phyloP scores from a whole-genome alignment of 495 filamentous ascomycete genomes.

The Aspergillus panamensis region DNA sequence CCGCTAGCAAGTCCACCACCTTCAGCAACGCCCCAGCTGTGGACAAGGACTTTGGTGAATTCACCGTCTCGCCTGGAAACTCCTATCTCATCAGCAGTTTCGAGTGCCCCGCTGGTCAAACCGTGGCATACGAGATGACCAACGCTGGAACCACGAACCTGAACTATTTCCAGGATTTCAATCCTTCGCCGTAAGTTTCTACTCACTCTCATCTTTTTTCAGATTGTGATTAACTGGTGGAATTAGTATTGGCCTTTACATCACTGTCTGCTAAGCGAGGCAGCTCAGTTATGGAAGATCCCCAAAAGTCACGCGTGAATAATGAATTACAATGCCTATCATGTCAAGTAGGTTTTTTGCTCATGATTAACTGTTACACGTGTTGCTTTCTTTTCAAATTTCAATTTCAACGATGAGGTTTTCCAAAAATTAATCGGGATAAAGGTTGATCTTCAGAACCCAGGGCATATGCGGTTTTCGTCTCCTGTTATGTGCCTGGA shows the following conservation, averaged over 20 bases:
- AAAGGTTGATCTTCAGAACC: no score
- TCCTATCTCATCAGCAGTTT: constrained; percentile 54
- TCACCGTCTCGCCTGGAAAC: constrained; percentile 53
- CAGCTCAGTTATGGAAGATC: not conserved
- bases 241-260: constrained; percentile 56
- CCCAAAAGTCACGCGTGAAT: not conserved
- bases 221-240: constrained; percentile 22
- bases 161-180: constrained; percentile 63
- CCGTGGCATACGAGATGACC: constrained; percentile 51
- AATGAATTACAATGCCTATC: not conserved
- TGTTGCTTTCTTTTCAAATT: no score
- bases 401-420: no score
- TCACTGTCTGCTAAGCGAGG: constrained; percentile 51
- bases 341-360: not conserved
- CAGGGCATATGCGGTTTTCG: no score
- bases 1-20: constrained; percentile 43
- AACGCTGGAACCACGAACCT: constrained; percentile 50
- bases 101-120: constrained; percentile 51
- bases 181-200: constrained; percentile 49
- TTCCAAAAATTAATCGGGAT: no score
- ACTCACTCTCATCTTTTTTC: not conserved
- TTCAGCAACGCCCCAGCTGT: constrained; percentile 49
- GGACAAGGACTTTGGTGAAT: constrained; percentile 41
- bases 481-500: no score
- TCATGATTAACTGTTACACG: no score